Percentiles rank a stretch among this genome's conserved stretches.
phyloP scores from a whole-genome alignment of 108 stramenopile species.

The Skeletonema marinoi region DNA sequence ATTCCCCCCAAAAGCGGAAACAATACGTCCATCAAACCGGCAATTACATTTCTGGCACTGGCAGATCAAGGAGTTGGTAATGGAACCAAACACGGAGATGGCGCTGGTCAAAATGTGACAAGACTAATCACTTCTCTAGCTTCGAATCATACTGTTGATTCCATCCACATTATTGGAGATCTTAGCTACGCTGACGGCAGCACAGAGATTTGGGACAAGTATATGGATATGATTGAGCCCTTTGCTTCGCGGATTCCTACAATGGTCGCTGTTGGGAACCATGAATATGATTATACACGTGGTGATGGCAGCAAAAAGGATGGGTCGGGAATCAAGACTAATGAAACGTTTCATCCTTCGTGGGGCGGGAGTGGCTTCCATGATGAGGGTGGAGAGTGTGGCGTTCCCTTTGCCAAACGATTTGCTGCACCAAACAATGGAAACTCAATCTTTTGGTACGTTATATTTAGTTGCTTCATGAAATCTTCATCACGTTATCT shows the following conservation, averaged over 20 bases:
- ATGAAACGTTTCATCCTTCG: conserved; percentile 53
- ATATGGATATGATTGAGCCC: conserved; percentile 74
- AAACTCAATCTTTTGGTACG: conserved; percentile 79
- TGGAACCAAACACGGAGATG: conserved; percentile 19
- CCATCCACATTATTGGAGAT: conserved; percentile 78
- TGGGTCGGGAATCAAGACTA: conserved; percentile 54
- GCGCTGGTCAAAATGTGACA: conserved; percentile 38
- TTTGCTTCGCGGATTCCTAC: conserved; percentile 69
- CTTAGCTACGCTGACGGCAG: conserved; percentile 69
- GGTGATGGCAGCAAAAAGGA: conserved; percentile 67
- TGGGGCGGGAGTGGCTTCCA: conserved; percentile 65
- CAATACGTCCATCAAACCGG: background rate
- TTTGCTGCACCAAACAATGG: conserved; percentile 72
- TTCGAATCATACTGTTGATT: conserved; percentile 29
- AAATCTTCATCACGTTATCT: background rate
- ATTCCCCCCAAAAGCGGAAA: background rate
- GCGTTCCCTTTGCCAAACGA: conserved; percentile 66
- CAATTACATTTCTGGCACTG: conserved; percentile 63
- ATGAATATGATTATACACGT: conserved; percentile 81
- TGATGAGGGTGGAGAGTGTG: conserved; percentile 79
- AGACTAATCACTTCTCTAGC: conserved; percentile 18
- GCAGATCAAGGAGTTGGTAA: conserved; percentile 68
- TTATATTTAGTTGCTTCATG: background rate
- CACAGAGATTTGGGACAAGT: conserved; percentile 75
- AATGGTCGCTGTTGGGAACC: conserved; percentile 85